These are phyloP conservation scores for Sarcomyxa edulis DNA, from an alignment of 768 basidiomycete genomes.

Conservation along the genomic window DNA sequence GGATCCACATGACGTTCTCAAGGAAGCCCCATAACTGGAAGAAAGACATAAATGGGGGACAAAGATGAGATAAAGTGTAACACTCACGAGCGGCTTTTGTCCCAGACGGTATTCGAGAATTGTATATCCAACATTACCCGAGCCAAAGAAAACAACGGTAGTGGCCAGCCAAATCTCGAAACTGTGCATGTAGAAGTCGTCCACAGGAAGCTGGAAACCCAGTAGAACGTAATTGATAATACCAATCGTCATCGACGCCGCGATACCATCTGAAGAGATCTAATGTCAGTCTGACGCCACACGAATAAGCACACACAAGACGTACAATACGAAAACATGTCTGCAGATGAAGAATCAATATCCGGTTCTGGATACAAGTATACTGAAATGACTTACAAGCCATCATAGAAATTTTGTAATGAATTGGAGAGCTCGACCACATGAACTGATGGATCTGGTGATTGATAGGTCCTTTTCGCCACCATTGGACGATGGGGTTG, in stretches of 20 bases:
- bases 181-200: slow-evolving; percentile 72
- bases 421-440: slow-evolving; percentile 70
- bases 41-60: slow-evolving; percentile 17
- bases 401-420: slow-evolving; percentile 80
- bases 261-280: slow-evolving; percentile 46
- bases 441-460: slow-evolving; percentile 69
- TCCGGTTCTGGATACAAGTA: background rate
- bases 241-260: slow-evolving; percentile 59
- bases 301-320: slow-evolving; percentile 3
- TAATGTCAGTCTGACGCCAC: background rate
- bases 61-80: background rate
- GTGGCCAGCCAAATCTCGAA: slow-evolving; percentile 82
- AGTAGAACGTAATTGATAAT: slow-evolving; percentile 73
- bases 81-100: slow-evolving; percentile 39
- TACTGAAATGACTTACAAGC: slow-evolving; percentile 38
- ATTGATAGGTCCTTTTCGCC: slow-evolving; percentile 71
- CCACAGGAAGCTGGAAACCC: slow-evolving; percentile 67
- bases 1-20: slow-evolving; percentile 62
- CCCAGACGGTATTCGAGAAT: slow-evolving; percentile 72
- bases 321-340: slow-evolving; percentile 53
- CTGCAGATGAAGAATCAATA: slow-evolving; percentile 15
- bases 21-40: slow-evolving; percentile 38
- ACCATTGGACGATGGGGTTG: slow-evolving; percentile 77
- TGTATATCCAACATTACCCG: slow-evolving; percentile 67
- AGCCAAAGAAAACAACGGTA: slow-evolving; percentile 71